Percentiles rank a stretch among this genome's conserved stretches.
Evolutionary conservation across 2,329 filamentous ascomycete species (phyloP).

Genomic region (Knoxdaviesia proteae): DNA sequence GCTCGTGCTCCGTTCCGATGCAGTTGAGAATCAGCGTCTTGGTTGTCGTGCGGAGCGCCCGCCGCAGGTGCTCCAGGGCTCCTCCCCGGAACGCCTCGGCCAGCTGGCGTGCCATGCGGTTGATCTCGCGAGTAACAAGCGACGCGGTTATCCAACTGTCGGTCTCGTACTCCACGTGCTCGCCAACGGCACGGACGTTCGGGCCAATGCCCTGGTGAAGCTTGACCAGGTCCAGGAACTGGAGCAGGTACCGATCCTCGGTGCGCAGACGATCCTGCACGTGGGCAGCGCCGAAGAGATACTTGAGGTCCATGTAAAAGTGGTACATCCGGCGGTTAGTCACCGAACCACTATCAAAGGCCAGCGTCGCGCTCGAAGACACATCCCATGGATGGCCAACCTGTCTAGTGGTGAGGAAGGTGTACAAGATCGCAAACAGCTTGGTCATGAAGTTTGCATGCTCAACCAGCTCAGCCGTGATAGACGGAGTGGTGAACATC

Average conservation of each 20-base stretch:
- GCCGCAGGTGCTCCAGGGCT: slow-evolving; percentile 39
- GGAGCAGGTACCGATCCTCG: slow-evolving; percentile 72
- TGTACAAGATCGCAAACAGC: slow-evolving; percentile 89
- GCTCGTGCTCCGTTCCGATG: slow-evolving; percentile 64
- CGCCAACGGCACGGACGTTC: slow-evolving; percentile 72
- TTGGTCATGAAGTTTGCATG: slow-evolving; percentile 91
- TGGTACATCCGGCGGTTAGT: slow-evolving; percentile 93
- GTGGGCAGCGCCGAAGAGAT: slow-evolving; percentile 71
- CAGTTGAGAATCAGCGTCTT: slow-evolving; percentile 78
- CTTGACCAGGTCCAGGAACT: slow-evolving; percentile 90
- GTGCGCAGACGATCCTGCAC: slow-evolving; percentile 68
- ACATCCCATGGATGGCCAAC: slow-evolving; percentile 87
- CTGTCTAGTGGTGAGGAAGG: slow-evolving; percentile 87
- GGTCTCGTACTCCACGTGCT: slow-evolving; percentile 95
- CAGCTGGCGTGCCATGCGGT: slow-evolving; percentile 73
- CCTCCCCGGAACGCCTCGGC: slow-evolving; percentile 65
- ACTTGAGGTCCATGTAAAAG: slow-evolving; percentile 88
- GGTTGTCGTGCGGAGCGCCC: slow-evolving; percentile 53
- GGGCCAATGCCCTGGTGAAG: slow-evolving; percentile 94
- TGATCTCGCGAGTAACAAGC: slow-evolving; percentile 84
- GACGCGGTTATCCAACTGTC: slow-evolving; percentile 97
- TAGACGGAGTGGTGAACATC: slow-evolving; percentile 90
- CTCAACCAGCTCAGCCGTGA: slow-evolving; percentile 87
- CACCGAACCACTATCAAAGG: slow-evolving; percentile 84
- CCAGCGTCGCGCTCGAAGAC: slow-evolving; percentile 64